phyloP scores from a whole-genome alignment of 352 stramenopile genomes.

The Phytophthora crassamura region DNA sequence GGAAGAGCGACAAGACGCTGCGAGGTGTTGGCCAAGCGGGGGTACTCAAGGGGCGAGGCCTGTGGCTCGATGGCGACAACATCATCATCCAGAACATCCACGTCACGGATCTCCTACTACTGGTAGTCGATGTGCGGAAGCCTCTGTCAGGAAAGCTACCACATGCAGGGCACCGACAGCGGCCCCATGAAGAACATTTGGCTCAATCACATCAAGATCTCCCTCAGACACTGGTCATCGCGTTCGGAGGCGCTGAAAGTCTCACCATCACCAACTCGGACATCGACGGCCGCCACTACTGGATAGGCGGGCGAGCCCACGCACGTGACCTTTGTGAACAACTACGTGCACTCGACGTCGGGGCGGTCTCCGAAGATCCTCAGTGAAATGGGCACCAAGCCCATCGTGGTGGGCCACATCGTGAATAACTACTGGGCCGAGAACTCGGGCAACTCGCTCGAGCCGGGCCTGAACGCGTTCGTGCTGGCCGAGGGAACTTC shows the following conservation, averaged over 20 bases:
- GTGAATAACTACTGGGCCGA: slow-evolving; percentile 54
- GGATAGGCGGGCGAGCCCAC: slow-evolving; percentile 32
- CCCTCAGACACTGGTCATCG: slow-evolving; percentile 45
- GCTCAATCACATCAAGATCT: slow-evolving; percentile 59
- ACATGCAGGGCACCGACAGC: slow-evolving; percentile 26
- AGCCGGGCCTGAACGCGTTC: slow-evolving; percentile 19
- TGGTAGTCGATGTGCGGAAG: no score
- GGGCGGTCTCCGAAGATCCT: slow-evolving; percentile 42
- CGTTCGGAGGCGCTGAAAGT: slow-evolving; percentile 39
- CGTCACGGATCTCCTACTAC: no score
- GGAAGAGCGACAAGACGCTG: slow-evolving; percentile 40
- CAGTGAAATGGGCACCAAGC: slow-evolving; percentile 9
- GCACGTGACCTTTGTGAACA: slow-evolving; percentile 40
- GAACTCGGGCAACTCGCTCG: slow-evolving; percentile 50
- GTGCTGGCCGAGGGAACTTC: slow-evolving; percentile 53
- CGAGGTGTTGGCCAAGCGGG: slow-evolving; percentile 27
- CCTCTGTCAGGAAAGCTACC: no score
- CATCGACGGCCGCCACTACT: slow-evolving; percentile 63
- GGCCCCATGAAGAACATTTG: slow-evolving; percentile 36
- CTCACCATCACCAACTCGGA: slow-evolving; percentile 62
- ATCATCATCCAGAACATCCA: slow-evolving; percentile 56
- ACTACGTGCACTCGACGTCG: slow-evolving; percentile 48
- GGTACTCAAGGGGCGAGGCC: slow-evolving; percentile 32
- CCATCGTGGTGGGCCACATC: slow-evolving; percentile 39
- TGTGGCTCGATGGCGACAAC: slow-evolving; percentile 37